Evolutionary conservation across 2,329 filamentous ascomycete species (phyloP).

Genomic region (Parastagonospora avenae): DNA sequence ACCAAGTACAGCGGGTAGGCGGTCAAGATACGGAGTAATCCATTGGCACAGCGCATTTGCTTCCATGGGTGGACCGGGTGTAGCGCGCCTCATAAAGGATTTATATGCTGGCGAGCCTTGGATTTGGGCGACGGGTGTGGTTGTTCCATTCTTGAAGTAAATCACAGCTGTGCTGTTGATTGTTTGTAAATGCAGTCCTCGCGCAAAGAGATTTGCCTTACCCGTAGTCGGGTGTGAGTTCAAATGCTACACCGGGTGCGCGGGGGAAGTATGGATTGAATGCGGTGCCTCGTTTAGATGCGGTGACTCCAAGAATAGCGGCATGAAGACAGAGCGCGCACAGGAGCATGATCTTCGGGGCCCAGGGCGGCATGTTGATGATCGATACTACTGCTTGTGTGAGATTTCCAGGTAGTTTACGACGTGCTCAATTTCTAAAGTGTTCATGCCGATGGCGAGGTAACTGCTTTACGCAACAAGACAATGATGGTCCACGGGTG

Average conservation of each 20-base stretch:
- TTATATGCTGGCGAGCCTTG: constrained; percentile 9
- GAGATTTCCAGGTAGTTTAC: too few relatives aligned
- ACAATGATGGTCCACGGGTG: too few relatives aligned
- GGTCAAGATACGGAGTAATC: too few relatives aligned
- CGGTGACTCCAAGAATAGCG: background rate
- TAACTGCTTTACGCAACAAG: too few relatives aligned
- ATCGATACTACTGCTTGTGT: too few relatives aligned
- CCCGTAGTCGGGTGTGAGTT: constrained; percentile 12
- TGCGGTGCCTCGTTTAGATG: constrained; percentile 3
- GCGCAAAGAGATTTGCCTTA: background rate
- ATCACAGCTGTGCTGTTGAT: constrained; percentile 4
- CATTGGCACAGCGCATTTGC: too few relatives aligned
- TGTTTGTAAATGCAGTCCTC: background rate
- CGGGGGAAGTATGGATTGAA: background rate
- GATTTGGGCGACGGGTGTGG: constrained; percentile 6
- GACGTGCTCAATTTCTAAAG: too few relatives aligned
- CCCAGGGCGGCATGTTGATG: background rate
- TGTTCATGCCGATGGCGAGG: too few relatives aligned
- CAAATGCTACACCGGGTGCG: constrained; percentile 10
- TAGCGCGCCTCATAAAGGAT: constrained; percentile 6
- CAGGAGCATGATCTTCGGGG: background rate
- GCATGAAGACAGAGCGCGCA: background rate
- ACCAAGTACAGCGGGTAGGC: too few relatives aligned
- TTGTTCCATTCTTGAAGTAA: constrained; percentile 8
- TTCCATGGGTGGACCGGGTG: too few relatives aligned